Conservation (phyloP, 1,139 yeast species). For the Kluyveromyces sp. region DNA sequence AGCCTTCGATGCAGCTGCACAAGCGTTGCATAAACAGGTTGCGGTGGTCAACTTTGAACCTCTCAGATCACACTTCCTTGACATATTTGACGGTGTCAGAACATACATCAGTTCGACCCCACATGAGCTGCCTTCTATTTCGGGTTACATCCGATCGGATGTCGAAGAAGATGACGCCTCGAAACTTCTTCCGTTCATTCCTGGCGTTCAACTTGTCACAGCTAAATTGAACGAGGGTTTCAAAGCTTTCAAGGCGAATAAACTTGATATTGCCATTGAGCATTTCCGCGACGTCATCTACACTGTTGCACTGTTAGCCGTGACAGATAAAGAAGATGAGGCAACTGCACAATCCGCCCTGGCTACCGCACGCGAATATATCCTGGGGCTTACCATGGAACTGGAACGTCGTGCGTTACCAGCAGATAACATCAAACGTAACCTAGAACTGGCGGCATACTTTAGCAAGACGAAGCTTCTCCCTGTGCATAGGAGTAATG, state of each 20-base stretch:
- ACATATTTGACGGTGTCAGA: conserved; percentile 75
- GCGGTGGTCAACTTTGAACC: conserved; percentile 88
- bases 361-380: conserved; percentile 77
- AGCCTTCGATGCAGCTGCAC: conserved; percentile 92
- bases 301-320: conserved; percentile 65
- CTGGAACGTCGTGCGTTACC: conserved; percentile 77
- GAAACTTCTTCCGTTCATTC: conserved; percentile 57
- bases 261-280: conserved; percentile 71
- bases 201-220: conserved; percentile 69
- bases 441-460: conserved; percentile 90
- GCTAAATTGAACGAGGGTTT: conserved; percentile 67
- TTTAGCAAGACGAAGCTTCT: conserved; percentile 82
- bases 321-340: conserved; percentile 67
- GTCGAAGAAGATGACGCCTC: conserved; percentile 50
- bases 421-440: conserved; percentile 66
- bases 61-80: conserved; percentile 70
- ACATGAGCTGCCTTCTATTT: conserved; percentile 61
- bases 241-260: conserved; percentile 74
- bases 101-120: conserved; percentile 68
- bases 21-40: conserved; percentile 78
- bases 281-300: conserved; percentile 76
- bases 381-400: conserved; percentile 86
- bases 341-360: conserved; percentile 67
- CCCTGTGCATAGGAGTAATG: conserved; percentile 76
- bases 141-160: conserved; percentile 60